phyloP scores from a whole-genome alignment of 2,329 filamentous ascomycete species.

The Beauveria sp. region DNA sequence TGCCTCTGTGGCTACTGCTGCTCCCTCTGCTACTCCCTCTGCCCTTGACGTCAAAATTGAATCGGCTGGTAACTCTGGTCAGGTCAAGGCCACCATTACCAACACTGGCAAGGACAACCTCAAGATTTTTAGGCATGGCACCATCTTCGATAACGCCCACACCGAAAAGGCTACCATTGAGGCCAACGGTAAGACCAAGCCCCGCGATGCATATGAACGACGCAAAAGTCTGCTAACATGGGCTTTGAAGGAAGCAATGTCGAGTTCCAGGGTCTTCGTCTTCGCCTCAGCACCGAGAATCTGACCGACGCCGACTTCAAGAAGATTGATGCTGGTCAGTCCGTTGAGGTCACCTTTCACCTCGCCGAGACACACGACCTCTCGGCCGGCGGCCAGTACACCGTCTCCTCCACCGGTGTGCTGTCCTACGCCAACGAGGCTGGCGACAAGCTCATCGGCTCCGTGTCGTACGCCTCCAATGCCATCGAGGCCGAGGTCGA shows the following conservation, averaged over 20 bases:
- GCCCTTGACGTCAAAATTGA: slow-evolving; percentile 32
- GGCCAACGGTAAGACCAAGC: neutral
- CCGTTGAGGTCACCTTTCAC: slow-evolving; percentile 46
- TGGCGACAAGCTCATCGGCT: slow-evolving; percentile 45
- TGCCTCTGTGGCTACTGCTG: slow-evolving; percentile 24
- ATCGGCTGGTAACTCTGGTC: slow-evolving; percentile 35
- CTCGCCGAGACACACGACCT: slow-evolving; percentile 48
- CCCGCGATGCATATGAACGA: neutral
- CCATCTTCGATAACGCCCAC: slow-evolving; percentile 38
- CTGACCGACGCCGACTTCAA: slow-evolving; percentile 43
- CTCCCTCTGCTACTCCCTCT: slow-evolving; percentile 22
- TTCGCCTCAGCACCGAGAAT: slow-evolving; percentile 34
- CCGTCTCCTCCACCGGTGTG: slow-evolving; percentile 46
- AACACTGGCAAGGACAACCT: slow-evolving; percentile 37
- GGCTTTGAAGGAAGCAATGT: neutral
- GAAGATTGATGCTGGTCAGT: slow-evolving; percentile 39
- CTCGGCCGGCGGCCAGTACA: slow-evolving; percentile 44
- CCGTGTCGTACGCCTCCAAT: slow-evolving; percentile 52
- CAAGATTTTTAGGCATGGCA: slow-evolving; percentile 41
- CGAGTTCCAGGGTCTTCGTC: slow-evolving; percentile 40
- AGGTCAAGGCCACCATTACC: slow-evolving; percentile 38
- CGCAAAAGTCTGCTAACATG: neutral
- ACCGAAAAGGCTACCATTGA: slow-evolving; percentile 26
- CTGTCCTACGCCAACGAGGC: slow-evolving; percentile 47
- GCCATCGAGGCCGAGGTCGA: slow-evolving; percentile 40